Base-by-base conservation (phyloP, 2,329 filamentous ascomycete genomes). In the Metarhizium humberi region DNA sequence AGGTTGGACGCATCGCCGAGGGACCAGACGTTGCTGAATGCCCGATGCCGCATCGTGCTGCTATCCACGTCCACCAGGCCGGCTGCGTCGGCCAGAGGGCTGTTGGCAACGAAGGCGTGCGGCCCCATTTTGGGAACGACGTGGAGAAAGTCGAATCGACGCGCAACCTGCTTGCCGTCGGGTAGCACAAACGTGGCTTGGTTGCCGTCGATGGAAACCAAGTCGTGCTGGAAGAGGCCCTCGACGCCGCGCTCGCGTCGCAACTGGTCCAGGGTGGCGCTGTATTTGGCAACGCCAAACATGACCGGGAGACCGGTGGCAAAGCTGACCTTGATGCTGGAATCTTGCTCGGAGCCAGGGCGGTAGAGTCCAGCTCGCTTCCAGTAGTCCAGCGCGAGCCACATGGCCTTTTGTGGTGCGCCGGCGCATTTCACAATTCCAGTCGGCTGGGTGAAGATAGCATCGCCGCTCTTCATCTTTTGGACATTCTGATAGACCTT, bases 271-370 rank as follows among this genome's bases (percentile, higher is more conserved):
- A 84, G 74, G 51, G 69, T 71, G 30, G 73, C 74, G 63, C 72
- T 78, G 65, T 84, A 84, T 68, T 83, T 84, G 57, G 80, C 76
- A 38, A 84, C 79, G 48, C 77, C 80, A 54, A 84, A 84, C 80
- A 84, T 84, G 54, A 66, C 68, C 0, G 78, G 77, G 3, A 80
- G 69, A 0, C 74, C 80, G 0, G 80, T 82, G 4, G 80, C 79
- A 57, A 81, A 84, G 59, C 66, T 73, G 57, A 83, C 77, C 25
- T 76, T 70, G 61, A 83, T 75, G 2, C 72, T 62, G 0, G 78
- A 80, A 4, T 51, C 49, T 1, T 70, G 61, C 0, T 70, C 61
- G 53, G 72, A 64, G 18, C n/a, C 10, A 4, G 42, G 48, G 10
- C 29, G 32, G 66, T 82, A 83, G 3, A 80, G 63, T 2, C 79